Conservation (phyloP, 2,329 filamentous ascomycete genomes). For the Iodosphaeria phyllophila region DNA sequence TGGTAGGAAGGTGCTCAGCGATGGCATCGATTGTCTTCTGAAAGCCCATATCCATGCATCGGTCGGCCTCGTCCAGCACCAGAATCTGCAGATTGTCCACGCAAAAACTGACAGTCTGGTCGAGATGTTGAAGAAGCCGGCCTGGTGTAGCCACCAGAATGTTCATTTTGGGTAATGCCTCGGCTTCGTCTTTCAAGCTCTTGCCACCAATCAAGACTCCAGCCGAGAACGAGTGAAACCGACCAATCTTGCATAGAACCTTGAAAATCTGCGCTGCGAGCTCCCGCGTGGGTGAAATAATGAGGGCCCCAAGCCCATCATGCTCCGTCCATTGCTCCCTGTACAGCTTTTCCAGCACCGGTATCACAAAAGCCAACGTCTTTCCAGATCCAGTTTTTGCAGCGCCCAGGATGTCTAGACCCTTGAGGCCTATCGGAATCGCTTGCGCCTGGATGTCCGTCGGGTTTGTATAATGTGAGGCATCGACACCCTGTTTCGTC, state of each 20-base stretch:
- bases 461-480: constrained; percentile 73
- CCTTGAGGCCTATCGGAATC: constrained; percentile 74
- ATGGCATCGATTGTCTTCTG: constrained; percentile 80
- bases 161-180: constrained; percentile 79
- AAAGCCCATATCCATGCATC: constrained; percentile 97
- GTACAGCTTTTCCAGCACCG: constrained; percentile 83
- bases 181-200: constrained; percentile 69
- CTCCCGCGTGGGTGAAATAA: constrained; percentile 87
- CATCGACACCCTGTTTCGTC: constrained; percentile 61
- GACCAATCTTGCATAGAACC: constrained; percentile 75
- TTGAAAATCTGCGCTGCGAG: constrained; percentile 95
- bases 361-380: constrained; percentile 81
- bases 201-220: constrained; percentile 90
- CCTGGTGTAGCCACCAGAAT: constrained; percentile 92
- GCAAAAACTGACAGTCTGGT: constrained; percentile 80
- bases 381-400: constrained; percentile 94
- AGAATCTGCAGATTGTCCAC: constrained; percentile 83
- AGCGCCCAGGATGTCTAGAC: constrained; percentile 75
- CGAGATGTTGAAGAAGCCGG: constrained; percentile 85
- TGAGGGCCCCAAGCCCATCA: constrained; percentile 81
- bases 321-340: constrained; percentile 74
- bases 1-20: constrained; percentile 70
- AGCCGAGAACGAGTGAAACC: constrained; percentile 78
- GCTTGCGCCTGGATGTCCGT: constrained; percentile 85
- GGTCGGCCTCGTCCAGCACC: constrained; percentile 87